Conservation (phyloP, 805 yeast species). For the Yarrowia bubula region DNA sequence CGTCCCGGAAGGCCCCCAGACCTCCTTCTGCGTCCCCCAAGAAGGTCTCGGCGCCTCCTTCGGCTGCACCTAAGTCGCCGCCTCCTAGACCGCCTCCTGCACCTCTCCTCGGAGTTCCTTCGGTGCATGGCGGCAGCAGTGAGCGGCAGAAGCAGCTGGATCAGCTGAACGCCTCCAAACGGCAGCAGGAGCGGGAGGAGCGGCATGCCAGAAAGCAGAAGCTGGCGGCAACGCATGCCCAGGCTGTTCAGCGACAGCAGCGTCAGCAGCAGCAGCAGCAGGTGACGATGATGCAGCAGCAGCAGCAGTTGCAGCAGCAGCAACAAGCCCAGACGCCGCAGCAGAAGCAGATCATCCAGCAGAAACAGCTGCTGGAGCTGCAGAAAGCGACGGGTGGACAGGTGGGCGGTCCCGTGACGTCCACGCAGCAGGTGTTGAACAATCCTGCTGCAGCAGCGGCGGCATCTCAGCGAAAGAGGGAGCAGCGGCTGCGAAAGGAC, state of each 20-base stretch:
- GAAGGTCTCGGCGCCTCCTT: background rate
- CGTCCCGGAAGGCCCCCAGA: slow-evolving; percentile 38
- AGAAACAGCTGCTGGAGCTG: slow-evolving; percentile 34
- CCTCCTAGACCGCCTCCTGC: slow-evolving; percentile 45
- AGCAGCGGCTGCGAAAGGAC: slow-evolving; percentile 70
- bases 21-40: slow-evolving; percentile 32
- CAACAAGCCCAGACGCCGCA: slow-evolving; percentile 30
- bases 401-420: slow-evolving; percentile 31
- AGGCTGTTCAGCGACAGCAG: slow-evolving; percentile 26
- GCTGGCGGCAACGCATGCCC: slow-evolving; percentile 29
- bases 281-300: slow-evolving; percentile 27
- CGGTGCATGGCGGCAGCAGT: slow-evolving; percentile 33
- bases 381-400: slow-evolving; percentile 36
- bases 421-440: slow-evolving; percentile 17
- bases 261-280: slow-evolving; percentile 43
- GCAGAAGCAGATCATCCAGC: slow-evolving; percentile 30
- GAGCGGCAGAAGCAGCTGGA: slow-evolving; percentile 27
- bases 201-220: slow-evolving; percentile 27
- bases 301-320: slow-evolving; percentile 33
- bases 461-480: slow-evolving; percentile 52
- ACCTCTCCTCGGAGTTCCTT: slow-evolving; percentile 44
- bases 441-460: slow-evolving; percentile 32
- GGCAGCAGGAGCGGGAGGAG: slow-evolving; percentile 25
- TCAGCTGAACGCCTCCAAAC: slow-evolving; percentile 12
- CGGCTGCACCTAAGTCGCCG: slow-evolving; percentile 34